Percentiles rank a stretch among this genome's conserved stretches.
These are phyloP conservation scores for Euptelea pleiosperma DNA, from an alignment of 164 flowering plant species.

Conservation along the genomic window DNA sequence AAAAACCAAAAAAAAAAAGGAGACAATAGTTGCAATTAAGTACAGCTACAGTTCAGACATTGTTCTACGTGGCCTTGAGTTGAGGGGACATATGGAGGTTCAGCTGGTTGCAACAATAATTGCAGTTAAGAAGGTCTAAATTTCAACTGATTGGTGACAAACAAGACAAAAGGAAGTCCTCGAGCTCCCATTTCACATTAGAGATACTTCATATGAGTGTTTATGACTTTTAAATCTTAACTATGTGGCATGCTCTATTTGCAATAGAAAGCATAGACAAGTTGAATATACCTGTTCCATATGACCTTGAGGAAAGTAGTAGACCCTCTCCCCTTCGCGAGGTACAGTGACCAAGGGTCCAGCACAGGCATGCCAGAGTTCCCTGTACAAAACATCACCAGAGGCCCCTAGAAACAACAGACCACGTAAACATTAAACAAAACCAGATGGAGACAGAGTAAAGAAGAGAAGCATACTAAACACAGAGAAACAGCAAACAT, in stretches of 20 bases:
- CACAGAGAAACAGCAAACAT: neutral
- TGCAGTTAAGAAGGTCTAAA: too few species aligned
- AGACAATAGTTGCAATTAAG: neutral
- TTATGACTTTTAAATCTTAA: neutral
- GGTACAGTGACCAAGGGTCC: constrained; percentile 89
- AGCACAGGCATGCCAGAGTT: constrained; percentile 93
- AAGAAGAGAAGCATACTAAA: neutral
- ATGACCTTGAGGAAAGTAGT: constrained; percentile 92
- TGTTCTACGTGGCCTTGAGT: too few species aligned
- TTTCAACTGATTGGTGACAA: too few species aligned
- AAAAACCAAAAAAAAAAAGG: neutral
- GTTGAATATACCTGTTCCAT: constrained; percentile 71
- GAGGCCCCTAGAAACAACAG: constrained; percentile 26
- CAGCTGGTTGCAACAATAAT: too few species aligned
- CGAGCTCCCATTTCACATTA: too few species aligned
- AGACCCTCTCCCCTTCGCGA: constrained; percentile 77
- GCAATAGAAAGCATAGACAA: neutral
- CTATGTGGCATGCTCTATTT: neutral
- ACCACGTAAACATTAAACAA: neutral
- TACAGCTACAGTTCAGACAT: too few species aligned
- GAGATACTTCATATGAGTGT: too few species aligned
- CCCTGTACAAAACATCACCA: constrained; percentile 57
- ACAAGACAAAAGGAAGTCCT: too few species aligned
- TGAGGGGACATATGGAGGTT: too few species aligned
- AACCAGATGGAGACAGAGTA: neutral